Conservation (phyloP, 352 stramenopile genomes). For the Blastocystis sp. region DNA sequence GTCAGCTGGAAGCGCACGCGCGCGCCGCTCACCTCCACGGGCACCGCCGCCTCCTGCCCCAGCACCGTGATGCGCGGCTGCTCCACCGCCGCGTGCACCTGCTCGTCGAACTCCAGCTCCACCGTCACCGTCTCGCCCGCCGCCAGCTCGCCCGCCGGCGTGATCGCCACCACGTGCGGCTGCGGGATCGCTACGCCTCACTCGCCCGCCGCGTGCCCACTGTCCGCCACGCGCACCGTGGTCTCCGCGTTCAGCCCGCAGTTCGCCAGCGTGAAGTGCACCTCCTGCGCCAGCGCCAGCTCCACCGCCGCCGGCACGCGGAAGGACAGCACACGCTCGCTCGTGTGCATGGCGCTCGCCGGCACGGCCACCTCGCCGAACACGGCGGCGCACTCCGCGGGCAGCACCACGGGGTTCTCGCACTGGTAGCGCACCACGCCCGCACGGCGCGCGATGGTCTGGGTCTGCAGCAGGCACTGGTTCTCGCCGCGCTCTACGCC, state of each 20-base stretch:
- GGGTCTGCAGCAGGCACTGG: not conserved
- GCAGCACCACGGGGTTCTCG: not conserved
- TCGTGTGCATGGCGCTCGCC: not conserved
- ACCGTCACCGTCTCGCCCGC: constrained; percentile 38
- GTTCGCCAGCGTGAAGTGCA: not conserved
- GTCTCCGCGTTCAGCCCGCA: constrained; percentile 13
- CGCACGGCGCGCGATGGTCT: not conserved
- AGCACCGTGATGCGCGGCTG: too few relatives aligned
- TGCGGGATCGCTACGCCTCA: constrained; percentile 25
- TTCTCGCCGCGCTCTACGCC: not conserved
- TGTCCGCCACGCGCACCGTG: not conserved
- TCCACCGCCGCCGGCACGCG: not conserved
- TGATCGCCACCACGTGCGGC: not conserved
- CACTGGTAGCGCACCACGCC: constrained; percentile 10
- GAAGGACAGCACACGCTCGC: not conserved
- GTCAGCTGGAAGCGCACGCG: not conserved
- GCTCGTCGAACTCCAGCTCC: not conserved
- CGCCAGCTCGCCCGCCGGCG: not conserved
- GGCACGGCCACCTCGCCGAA: not conserved
- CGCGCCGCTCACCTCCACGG: too few relatives aligned
- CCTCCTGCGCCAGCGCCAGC: not conserved
- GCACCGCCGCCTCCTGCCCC: too few relatives aligned
- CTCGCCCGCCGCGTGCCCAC: not conserved
- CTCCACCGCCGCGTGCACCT: too few relatives aligned
- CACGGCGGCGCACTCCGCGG: not conserved